Conservation (phyloP, 345 rosid genomes). For the Punica granatum region DNA sequence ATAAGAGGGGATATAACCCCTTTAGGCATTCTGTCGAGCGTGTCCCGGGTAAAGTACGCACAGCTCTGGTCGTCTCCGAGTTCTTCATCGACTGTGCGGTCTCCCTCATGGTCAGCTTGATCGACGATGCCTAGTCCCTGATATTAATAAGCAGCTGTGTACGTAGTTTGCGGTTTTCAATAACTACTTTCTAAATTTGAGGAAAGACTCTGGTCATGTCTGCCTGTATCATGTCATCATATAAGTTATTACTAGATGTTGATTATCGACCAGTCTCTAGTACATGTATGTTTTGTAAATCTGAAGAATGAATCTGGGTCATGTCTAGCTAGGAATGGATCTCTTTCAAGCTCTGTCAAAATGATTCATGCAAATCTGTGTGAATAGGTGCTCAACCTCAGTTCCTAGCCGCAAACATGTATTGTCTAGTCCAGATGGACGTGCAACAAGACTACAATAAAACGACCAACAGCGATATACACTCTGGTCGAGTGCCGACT, state of each 20-base stretch:
- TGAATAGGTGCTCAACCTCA: no score
- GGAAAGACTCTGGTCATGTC: neutral
- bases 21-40: conserved; percentile 11
- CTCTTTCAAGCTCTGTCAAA: no score
- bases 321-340: no score
- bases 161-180: neutral
- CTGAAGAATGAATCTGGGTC: no score
- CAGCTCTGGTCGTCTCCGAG: conserved; percentile 14
- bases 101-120: conserved; percentile 10
- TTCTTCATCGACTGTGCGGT: neutral
- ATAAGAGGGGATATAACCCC: conserved; percentile 11
- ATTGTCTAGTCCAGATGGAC: no score
- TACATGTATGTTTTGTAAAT: no score
- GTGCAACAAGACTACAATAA: no score
- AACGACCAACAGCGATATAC: no score
- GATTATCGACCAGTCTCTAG: neutral
- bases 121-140: neutral
- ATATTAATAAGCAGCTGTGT: neutral
- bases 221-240: neutral
- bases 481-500: no score
- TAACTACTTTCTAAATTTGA: neutral
- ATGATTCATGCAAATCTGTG: no score
- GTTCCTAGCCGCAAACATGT: no score
- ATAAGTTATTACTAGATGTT: neutral
- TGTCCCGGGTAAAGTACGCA: conserved; percentile 14